Conservation (phyloP, 106 monocot species). For the Dioscorea dumetorum region DNA sequence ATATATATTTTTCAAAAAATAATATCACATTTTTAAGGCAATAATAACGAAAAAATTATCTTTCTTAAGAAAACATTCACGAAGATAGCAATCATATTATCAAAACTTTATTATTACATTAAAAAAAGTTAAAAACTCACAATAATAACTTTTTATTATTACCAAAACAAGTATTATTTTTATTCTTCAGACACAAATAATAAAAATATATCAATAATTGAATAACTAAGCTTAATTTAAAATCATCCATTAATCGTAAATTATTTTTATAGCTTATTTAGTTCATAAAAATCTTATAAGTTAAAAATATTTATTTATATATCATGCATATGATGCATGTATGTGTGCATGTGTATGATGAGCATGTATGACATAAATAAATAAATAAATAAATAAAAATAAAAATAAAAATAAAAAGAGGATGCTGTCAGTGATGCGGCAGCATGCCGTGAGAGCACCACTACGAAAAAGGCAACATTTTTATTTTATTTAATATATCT, state of each 20-base stretch:
- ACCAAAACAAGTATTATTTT: neutral
- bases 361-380: neutral
- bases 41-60: too few relatives aligned
- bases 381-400: neutral
- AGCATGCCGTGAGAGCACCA: slow-evolving; percentile 1
- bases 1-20: too few relatives aligned
- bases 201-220: too few relatives aligned
- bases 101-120: too few relatives aligned
- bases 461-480: neutral
- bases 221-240: too few relatives aligned
- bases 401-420: neutral
- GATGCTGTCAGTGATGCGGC: neutral
- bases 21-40: too few relatives aligned
- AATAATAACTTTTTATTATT: too few relatives aligned
- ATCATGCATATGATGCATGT: neutral
- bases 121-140: too few relatives aligned
- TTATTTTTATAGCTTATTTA: neutral
- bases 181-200: neutral
- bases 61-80: too few relatives aligned
- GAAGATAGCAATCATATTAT: too few relatives aligned
- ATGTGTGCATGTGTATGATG: neutral
- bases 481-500: neutral
- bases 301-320: neutral
- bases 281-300: neutral
- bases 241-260: too few relatives aligned